Percentiles rank a stretch among this genome's conserved stretches.
phyloP scores from a whole-genome alignment of 1,139 yeast species.

The Suhomyces bokatorum region DNA sequence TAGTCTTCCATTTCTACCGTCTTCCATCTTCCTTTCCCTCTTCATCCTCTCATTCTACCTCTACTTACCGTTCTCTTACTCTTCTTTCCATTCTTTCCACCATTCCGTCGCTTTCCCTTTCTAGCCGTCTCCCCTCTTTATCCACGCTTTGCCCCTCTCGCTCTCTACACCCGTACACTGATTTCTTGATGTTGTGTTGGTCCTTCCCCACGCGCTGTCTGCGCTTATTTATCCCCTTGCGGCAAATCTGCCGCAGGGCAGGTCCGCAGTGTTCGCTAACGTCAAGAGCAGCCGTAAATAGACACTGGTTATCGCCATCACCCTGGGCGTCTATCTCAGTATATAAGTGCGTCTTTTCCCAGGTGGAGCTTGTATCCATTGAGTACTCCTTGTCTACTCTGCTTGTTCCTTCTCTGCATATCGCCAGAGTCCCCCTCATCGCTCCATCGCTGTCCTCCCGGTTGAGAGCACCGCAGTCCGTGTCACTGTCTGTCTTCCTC shows the following conservation, averaged over 20 bases:
- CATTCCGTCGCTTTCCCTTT: not conserved
- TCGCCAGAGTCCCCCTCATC: too few relatives aligned
- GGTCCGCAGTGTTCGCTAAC: slow-evolving; percentile 6
- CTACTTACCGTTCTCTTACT: too few relatives aligned
- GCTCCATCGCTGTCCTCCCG: not conserved
- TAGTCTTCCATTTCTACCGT: too few relatives aligned
- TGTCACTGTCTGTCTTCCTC: not conserved
- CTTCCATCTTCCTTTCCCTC: too few relatives aligned
- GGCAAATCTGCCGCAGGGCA: slow-evolving; percentile 7
- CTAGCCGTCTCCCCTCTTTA: not conserved
- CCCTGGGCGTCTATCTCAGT: too few relatives aligned
- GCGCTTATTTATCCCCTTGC: slow-evolving; percentile 9
- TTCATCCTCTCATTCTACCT: too few relatives aligned
- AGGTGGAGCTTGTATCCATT: too few relatives aligned
- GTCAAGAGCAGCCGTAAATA: slow-evolving; percentile 11
- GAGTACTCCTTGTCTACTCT: too few relatives aligned
- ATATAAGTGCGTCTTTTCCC: too few relatives aligned
- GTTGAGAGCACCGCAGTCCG: slow-evolving; percentile 2
- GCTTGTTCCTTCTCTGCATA: too few relatives aligned
- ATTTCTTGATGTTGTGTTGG: too few relatives aligned
- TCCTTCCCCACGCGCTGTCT: not conserved
- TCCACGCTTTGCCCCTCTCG: not conserved
- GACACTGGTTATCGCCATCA: not conserved
- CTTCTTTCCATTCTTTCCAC: too few relatives aligned
- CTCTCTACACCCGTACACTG: not conserved